These are phyloP conservation scores for Fomitopsis palustris DNA, from an alignment of 1,284 basidiomycete species.

Conservation along the genomic window DNA sequence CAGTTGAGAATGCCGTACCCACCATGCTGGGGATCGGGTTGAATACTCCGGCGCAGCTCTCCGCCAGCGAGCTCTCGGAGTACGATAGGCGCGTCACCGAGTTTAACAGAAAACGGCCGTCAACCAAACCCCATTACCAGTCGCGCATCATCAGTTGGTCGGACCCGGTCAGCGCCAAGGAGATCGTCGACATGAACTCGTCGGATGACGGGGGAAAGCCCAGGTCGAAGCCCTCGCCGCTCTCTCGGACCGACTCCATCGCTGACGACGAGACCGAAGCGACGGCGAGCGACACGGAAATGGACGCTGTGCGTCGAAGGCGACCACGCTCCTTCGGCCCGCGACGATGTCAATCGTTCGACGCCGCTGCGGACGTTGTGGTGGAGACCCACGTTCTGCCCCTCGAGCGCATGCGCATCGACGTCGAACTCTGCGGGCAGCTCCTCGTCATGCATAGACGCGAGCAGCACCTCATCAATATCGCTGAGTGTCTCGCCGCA, in stretches of 20 bases:
- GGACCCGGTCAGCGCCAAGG: slow-evolving; percentile 44
- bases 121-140: slow-evolving; percentile 25
- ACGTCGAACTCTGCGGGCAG: slow-evolving; percentile 75
- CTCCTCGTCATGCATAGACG: slow-evolving; percentile 63
- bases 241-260: slow-evolving; percentile 5
- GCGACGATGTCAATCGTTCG: slow-evolving; percentile 55
- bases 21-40: slow-evolving; percentile 36
- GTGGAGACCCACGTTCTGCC: slow-evolving; percentile 44
- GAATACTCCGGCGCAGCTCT: slow-evolving; percentile 33
- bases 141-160: slow-evolving; percentile 50
- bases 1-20: slow-evolving; percentile 31
- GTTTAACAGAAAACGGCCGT: slow-evolving; percentile 43
- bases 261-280: slow-evolving; percentile 12
- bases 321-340: slow-evolving; percentile 12
- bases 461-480: slow-evolving; percentile 50
- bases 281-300: slow-evolving; percentile 11
- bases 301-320: slow-evolving; percentile 13
- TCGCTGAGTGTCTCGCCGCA: slow-evolving; percentile 42
- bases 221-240: not conserved
- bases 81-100: slow-evolving; percentile 43
- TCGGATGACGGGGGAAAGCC: slow-evolving; percentile 17
- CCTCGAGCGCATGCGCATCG: slow-evolving; percentile 64
- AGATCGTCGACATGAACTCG: slow-evolving; percentile 11
- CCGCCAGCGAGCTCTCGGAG: slow-evolving; percentile 40
- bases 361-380: slow-evolving; percentile 48